A percentile compares a stretch with the other conserved stretches of the same genome.
These are phyloP conservation scores for Allium sativum DNA, from an alignment of 106 monocot genomes.

Conservation along the genomic window DNA sequence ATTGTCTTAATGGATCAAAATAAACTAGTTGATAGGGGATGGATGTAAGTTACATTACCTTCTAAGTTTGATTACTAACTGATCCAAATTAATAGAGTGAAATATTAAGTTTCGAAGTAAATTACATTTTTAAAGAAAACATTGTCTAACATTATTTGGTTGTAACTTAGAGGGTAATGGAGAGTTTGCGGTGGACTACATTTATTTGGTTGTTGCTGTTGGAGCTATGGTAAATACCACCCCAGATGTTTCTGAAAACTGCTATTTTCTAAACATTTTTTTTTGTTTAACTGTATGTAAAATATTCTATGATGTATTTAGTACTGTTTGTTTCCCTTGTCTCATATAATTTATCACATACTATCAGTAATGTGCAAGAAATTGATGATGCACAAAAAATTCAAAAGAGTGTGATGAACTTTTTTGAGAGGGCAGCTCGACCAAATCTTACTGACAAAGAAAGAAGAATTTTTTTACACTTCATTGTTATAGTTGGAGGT, in stretches of 20 bases:
- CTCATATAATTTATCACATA: too few relatives aligned
- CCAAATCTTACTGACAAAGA: slow-evolving; percentile 66
- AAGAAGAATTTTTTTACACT: slow-evolving; percentile 59
- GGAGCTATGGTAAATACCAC: slow-evolving; percentile 90
- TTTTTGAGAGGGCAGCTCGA: slow-evolving; percentile 69
- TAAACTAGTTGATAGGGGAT: too few relatives aligned
- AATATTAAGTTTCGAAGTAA: too few relatives aligned
- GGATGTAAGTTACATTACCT: too few relatives aligned
- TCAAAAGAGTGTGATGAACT: slow-evolving; percentile 58
- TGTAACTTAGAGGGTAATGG: slow-evolving; percentile 71
- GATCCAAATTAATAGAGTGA: too few relatives aligned
- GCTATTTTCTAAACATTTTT: slow-evolving; percentile 88
- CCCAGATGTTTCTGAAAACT: slow-evolving; percentile 84
- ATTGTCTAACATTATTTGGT: too few relatives aligned
- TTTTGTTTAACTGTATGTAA: background rate
- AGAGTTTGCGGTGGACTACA: slow-evolving; percentile 89
- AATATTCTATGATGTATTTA: background rate
- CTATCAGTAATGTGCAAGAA: slow-evolving; percentile 37
- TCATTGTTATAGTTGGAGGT: slow-evolving; percentile 78
- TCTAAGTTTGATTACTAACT: too few relatives aligned
- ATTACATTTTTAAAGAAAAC: too few relatives aligned
- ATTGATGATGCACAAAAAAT: slow-evolving; percentile 87
- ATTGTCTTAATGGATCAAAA: too few relatives aligned
- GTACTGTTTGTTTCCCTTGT: too few relatives aligned
- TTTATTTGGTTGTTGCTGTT: slow-evolving; percentile 68